Conservation (phyloP, 257 asterid genomes). For the Nicotiana tomentosiformis region DNA sequence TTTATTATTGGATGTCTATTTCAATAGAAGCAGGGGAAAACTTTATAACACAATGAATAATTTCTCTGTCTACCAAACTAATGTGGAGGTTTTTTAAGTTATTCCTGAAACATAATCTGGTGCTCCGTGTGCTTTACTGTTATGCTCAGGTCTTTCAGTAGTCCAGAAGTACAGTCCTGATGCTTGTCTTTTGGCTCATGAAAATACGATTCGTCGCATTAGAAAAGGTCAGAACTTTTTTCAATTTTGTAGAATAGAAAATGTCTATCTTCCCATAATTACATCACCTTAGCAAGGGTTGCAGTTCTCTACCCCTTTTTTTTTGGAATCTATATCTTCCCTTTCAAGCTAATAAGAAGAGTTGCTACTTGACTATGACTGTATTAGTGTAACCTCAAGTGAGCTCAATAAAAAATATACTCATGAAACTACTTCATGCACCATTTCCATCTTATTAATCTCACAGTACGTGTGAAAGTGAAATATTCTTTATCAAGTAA, state of each 20-base stretch:
- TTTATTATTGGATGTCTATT: constrained; percentile 3
- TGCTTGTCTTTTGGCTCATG: constrained; percentile 80
- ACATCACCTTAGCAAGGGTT: background rate
- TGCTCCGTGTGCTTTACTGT: constrained; percentile 5
- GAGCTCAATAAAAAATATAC: background rate
- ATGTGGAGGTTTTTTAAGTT: background rate
- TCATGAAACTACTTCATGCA: background rate
- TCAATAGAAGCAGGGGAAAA: background rate
- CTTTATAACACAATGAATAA: background rate
- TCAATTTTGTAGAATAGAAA: background rate
- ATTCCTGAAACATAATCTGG: background rate
- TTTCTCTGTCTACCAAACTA: background rate
- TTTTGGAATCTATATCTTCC: background rate
- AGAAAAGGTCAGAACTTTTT: constrained; percentile 45
- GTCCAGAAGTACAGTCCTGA: constrained; percentile 83
- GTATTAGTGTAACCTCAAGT: background rate
- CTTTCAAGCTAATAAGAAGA: background rate
- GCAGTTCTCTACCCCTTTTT: background rate
- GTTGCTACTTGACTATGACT: background rate
- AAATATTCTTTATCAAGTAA: constrained; percentile 4
- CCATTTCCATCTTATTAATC: background rate
- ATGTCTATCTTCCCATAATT: background rate
- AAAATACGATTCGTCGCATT: constrained; percentile 59
- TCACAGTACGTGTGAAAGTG: background rate
- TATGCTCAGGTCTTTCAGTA: constrained; percentile 66